These are phyloP conservation scores for Graphilbum ipis-grandicollis DNA, from an alignment of 2,329 filamentous ascomycete species.

Conservation along the genomic window DNA sequence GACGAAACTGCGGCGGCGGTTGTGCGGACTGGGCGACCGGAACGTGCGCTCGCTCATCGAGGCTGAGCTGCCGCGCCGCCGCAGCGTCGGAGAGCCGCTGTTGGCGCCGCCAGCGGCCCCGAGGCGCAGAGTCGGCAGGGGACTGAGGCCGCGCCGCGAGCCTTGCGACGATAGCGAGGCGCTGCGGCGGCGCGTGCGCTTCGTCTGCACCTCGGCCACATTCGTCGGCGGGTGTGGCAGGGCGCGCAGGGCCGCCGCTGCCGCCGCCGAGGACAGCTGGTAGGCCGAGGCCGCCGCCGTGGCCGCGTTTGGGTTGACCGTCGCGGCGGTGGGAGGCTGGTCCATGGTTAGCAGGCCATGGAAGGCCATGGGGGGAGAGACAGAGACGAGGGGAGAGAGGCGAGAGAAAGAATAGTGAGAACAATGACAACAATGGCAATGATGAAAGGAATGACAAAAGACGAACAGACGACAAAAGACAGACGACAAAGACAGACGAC, in stretches of 20 bases:
- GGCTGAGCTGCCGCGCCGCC: constrained; percentile 50
- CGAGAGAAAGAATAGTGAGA: too few species aligned
- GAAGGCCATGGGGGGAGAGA: constrained; percentile 3
- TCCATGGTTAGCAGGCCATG: constrained; percentile 7
- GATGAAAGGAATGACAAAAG: constrained; percentile 2
- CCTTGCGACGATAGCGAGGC: constrained; percentile 52
- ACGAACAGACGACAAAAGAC: background rate
- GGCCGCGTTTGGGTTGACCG: constrained; percentile 55
- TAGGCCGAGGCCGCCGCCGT: constrained; percentile 72
- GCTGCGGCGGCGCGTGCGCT: constrained; percentile 60
- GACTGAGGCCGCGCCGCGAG: constrained; percentile 7
- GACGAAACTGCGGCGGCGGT: constrained; percentile 15
- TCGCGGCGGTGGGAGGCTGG: constrained; percentile 45
- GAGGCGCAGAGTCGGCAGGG: constrained; percentile 5
- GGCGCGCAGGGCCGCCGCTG: constrained; percentile 67
- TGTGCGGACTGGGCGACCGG: constrained; percentile 52
- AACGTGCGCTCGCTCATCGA: constrained; percentile 88
- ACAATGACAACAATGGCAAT: background rate
- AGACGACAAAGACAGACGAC: too few species aligned
- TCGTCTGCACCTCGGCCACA: constrained; percentile 72
- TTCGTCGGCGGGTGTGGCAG: constrained; percentile 62
- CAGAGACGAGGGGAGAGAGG: too few species aligned
- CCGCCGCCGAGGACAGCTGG: constrained; percentile 70
- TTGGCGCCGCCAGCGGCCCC: background rate
- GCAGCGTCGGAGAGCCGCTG: constrained; percentile 22